Percentiles rank a stretch among this genome's conserved stretches.
These are phyloP conservation scores for Pueraria montana DNA, from an alignment of 306 rosid species.

Conservation along the genomic window DNA sequence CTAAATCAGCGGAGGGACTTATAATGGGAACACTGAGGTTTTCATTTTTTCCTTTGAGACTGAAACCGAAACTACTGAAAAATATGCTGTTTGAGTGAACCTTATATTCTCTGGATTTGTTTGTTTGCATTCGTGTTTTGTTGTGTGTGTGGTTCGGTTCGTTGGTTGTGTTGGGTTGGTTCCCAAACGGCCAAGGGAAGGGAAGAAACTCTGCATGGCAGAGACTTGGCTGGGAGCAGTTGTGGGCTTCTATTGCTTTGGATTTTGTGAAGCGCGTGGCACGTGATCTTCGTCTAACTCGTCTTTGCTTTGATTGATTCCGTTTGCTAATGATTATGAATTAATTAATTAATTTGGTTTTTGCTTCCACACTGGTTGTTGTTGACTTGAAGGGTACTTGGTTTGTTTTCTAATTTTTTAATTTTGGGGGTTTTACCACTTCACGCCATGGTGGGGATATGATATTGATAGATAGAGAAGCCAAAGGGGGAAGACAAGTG, in stretches of 20 bases:
- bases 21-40: background rate
- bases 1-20: background rate
- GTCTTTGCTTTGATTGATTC: background rate
- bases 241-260: constrained; percentile 1
- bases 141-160: constrained; percentile 22
- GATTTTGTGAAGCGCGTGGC: constrained; percentile 44
- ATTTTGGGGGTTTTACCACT: background rate
- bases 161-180: constrained; percentile 20
- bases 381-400: constrained; percentile 40
- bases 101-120: constrained; percentile 57
- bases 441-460: constrained; percentile 5
- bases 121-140: constrained; percentile 45
- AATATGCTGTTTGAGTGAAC: background rate
- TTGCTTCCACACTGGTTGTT: constrained; percentile 24
- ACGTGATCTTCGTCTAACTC: constrained; percentile 8
- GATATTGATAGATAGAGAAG: too few species aligned
- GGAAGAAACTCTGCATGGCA: background rate
- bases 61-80: background rate
- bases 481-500: background rate
- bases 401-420: background rate
- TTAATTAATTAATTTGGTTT: background rate
- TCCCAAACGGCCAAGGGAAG: background rate
- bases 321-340: background rate
- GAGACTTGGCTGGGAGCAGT: constrained; percentile 9
- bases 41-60: background rate